Conservation (phyloP, 169 alveolate genomes). For the Babesia ovis region DNA sequence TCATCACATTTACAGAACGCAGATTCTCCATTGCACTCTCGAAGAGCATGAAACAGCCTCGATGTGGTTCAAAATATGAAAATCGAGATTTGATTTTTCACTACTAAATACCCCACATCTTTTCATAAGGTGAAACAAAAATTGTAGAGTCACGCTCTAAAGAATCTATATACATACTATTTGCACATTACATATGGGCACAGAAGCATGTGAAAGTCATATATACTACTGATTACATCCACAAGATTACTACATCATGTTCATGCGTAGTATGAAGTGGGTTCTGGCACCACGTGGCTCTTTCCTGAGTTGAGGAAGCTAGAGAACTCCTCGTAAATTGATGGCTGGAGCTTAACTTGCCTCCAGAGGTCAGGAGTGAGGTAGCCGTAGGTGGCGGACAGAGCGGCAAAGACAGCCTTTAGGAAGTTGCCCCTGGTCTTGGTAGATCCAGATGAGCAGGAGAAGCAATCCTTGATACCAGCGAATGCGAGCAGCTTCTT, state of each 20-base stretch:
- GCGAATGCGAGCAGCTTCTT: constrained; percentile 97
- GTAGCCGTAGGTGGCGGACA: constrained; percentile 95
- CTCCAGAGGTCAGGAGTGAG: constrained; percentile 99
- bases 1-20: too few species aligned
- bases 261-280: constrained; percentile 29
- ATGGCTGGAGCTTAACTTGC: constrained; percentile 83
- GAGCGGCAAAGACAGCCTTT: constrained; percentile 95
- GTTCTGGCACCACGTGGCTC: constrained; percentile 27
- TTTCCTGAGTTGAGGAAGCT: constrained; percentile 86
- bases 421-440: constrained; percentile 97
- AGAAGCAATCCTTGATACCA: constrained; percentile 98
- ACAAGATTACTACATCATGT: not conserved
- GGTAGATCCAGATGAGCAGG: constrained; percentile 97
- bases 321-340: constrained; percentile 93
- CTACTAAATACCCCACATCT: too few species aligned
- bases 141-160: too few species aligned
- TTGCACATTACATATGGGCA: too few species aligned
- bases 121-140: too few species aligned
- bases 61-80: too few species aligned
- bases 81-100: too few species aligned
- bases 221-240: too few species aligned
- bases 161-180: too few species aligned
- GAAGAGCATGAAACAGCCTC: too few species aligned
- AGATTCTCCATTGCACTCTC: too few species aligned
- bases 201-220: too few species aligned